These are phyloP conservation scores for Podospora sp. DNA, from an alignment of 495 filamentous ascomycete genomes.

Conservation along the genomic window DNA sequence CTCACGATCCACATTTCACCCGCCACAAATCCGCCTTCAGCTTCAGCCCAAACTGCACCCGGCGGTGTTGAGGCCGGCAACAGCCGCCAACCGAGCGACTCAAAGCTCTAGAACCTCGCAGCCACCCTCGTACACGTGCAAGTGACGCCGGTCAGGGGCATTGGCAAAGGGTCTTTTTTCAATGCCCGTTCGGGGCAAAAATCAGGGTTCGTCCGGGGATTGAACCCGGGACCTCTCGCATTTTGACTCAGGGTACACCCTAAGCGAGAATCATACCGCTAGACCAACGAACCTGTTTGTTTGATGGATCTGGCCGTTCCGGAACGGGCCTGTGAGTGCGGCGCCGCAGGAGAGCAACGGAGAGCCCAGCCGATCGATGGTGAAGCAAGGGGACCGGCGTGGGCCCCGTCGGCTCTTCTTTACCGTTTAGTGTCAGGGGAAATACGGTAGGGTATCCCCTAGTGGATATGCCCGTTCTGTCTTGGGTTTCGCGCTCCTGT, in stretches of 20 bases:
- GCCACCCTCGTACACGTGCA: not conserved
- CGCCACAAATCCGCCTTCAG: not conserved
- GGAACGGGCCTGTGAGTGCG: not conserved
- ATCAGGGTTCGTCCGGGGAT: not conserved
- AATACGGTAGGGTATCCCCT: too few relatives aligned
- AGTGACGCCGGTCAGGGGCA: not conserved
- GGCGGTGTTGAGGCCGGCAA: not conserved
- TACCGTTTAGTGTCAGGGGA: too few relatives aligned
- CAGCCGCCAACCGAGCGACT: not conserved
- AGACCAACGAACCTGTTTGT: not conserved
- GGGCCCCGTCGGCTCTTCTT: too few relatives aligned
- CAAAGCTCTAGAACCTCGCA: not conserved
- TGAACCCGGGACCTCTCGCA: not conserved
- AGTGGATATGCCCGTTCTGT: too few relatives aligned
- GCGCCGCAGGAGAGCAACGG: not conserved
- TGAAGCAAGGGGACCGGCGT: not conserved
- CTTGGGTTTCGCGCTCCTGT: too few relatives aligned
- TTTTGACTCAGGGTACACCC: not conserved
- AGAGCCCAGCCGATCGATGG: not conserved
- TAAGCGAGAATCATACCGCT: constrained; percentile 1
- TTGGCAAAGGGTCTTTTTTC: not conserved
- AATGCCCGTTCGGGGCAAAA: not conserved
- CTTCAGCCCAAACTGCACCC: not conserved
- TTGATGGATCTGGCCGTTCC: not conserved
- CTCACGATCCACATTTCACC: not conserved